Evolutionary conservation across 139 green algal species (phyloP).

Genomic region (Micromonas pusilla): DNA sequence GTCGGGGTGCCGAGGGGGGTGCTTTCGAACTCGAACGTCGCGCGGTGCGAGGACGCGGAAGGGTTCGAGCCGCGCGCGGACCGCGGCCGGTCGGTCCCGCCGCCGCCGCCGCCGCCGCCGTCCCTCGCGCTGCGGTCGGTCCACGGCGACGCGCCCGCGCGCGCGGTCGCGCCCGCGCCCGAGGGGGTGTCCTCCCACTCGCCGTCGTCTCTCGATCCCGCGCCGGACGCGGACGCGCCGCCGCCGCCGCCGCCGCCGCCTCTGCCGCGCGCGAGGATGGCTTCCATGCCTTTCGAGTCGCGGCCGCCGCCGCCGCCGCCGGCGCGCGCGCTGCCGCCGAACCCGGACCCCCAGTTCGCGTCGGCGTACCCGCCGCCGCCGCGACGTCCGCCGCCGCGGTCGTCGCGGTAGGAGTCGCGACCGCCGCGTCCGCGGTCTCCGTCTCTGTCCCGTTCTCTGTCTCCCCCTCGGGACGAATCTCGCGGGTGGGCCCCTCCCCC

Average conservation of each 20-base stretch:
- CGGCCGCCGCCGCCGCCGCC: too few relatives aligned
- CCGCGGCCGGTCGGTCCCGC: background rate
- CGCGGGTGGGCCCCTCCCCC: too few relatives aligned
- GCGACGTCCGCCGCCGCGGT: too few relatives aligned
- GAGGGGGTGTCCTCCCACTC: slow-evolving; percentile 23
- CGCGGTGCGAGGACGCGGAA: background rate
- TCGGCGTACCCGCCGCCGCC: background rate
- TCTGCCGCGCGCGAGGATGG: background rate
- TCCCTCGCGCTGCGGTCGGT: background rate
- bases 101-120: background rate
- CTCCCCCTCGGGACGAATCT: too few relatives aligned
- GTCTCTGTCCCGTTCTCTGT: background rate
- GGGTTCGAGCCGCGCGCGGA: background rate
- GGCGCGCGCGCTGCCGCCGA: background rate
- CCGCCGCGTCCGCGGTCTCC: background rate
- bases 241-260: background rate
- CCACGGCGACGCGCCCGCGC: background rate
- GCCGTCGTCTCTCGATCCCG: background rate
- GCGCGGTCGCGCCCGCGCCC: background rate
- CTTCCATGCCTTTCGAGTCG: background rate
- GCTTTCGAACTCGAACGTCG: background rate
- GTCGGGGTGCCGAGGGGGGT: background rate
- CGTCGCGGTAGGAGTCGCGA: background rate
- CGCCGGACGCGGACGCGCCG: background rate
- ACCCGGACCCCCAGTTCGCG: background rate